Evolutionary conservation across 108 stramenopile species (phyloP).

Genomic region (Skeletonema marinoi): DNA sequence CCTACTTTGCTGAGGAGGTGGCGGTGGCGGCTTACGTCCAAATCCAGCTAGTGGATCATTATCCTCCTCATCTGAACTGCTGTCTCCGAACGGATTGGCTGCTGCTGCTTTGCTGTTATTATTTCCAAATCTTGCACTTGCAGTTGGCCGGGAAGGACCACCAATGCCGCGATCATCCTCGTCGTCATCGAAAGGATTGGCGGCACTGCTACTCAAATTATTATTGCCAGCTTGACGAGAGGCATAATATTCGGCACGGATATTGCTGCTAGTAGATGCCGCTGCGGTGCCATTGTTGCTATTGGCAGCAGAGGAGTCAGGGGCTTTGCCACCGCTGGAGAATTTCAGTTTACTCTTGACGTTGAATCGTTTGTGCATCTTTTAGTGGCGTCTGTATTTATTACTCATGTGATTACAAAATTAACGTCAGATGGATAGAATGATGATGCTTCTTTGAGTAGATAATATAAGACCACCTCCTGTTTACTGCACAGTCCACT

Average conservation of each 20-base stretch:
- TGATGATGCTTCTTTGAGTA: background rate
- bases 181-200: slow-evolving; percentile 33
- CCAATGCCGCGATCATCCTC: slow-evolving; percentile 19
- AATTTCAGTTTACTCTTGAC: background rate
- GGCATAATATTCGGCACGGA: background rate
- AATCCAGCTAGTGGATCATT: slow-evolving; percentile 17
- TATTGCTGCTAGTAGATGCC: background rate
- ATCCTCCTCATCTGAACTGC: background rate
- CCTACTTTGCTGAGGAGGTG: background rate
- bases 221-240: background rate
- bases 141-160: background rate
- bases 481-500: too few relatives aligned
- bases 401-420: background rate
- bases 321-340: background rate
- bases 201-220: background rate
- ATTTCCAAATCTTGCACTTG: background rate
- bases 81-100: slow-evolving; percentile 8
- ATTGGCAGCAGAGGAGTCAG: background rate
- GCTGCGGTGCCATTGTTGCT: background rate
- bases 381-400: too few relatives aligned
- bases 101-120: background rate
- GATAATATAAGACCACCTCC: too few relatives aligned
- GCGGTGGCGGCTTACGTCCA: slow-evolving; percentile 14
- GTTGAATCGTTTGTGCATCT: background rate
- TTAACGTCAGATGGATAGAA: background rate